These are phyloP conservation scores for Gaeumannomyces tritici DNA, from an alignment of 2,329 filamentous ascomycete genomes.

Conservation along the genomic window DNA sequence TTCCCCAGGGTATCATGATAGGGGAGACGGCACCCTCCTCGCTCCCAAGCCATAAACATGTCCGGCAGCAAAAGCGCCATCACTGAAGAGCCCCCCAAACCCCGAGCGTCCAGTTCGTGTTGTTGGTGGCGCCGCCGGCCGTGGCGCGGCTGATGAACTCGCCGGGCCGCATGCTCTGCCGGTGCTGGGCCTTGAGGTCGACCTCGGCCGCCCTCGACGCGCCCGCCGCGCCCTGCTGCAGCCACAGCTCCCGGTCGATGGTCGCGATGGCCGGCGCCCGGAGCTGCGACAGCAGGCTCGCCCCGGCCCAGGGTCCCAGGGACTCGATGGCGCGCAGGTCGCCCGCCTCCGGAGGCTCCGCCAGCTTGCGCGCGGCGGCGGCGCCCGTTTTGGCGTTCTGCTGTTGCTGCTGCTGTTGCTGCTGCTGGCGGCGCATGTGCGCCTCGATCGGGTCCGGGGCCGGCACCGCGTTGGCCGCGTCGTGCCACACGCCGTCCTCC, in stretches of 20 bases:
- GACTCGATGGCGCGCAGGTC: constrained; percentile 57
- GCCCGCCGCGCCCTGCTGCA: constrained; percentile 55
- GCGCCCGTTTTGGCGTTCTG: neutral
- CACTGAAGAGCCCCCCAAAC: constrained; percentile 41
- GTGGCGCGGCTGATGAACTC: constrained; percentile 30
- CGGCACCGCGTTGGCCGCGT: constrained; percentile 33
- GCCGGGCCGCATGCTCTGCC: constrained; percentile 55
- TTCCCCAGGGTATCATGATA: neutral
- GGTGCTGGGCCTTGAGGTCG: constrained; percentile 45
- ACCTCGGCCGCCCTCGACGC: constrained; percentile 51
- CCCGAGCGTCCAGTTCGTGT: constrained; percentile 51
- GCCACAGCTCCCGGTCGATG: constrained; percentile 62
- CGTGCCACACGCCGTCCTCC: constrained; percentile 22
- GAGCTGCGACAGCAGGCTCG: constrained; percentile 58
- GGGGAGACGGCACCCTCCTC: neutral
- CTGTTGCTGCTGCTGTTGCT: neutral
- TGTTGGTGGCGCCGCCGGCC: constrained; percentile 25
- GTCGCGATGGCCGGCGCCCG: constrained; percentile 60
- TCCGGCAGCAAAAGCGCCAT: neutral
- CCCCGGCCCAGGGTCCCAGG: constrained; percentile 66
- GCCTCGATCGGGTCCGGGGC: constrained; percentile 50
- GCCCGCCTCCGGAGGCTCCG: constrained; percentile 37
- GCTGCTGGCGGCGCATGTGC: constrained; percentile 35
- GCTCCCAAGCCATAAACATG: neutral
- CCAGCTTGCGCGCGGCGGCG: neutral